Evolutionary conservation across 345 rosid species (phyloP).

Genomic region (Luvunga scandens): DNA sequence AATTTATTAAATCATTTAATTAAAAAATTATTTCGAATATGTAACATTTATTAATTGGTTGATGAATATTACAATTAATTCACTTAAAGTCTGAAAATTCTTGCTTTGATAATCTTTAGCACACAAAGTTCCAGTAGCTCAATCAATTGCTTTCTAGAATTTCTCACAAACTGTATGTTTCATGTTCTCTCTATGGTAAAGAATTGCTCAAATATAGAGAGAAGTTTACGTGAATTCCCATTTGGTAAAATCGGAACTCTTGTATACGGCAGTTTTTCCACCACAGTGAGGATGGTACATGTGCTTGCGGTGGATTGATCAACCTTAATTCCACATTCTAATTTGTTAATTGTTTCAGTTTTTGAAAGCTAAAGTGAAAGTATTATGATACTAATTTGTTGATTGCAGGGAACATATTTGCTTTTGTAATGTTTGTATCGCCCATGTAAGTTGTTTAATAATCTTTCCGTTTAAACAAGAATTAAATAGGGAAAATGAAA

Average conservation of each 20-base stretch:
- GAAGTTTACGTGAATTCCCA: neutral
- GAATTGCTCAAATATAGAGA: neutral
- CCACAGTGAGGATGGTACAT: neutral
- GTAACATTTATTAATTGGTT: too few relatives aligned
- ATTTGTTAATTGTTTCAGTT: neutral
- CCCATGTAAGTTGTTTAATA: slow-evolving; percentile 41
- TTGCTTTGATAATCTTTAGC: too few relatives aligned
- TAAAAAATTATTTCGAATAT: too few relatives aligned
- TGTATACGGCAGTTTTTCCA: too few relatives aligned
- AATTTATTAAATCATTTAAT: too few relatives aligned
- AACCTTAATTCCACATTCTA: neutral
- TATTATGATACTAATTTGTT: neutral
- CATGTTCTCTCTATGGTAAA: neutral
- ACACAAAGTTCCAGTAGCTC: neutral
- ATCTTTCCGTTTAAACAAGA: neutral
- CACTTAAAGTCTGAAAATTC: too few relatives aligned
- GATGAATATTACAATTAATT: too few relatives aligned
- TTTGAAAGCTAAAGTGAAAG: neutral
- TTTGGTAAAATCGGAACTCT: neutral
- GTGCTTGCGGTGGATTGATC: neutral
- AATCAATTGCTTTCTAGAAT: neutral
- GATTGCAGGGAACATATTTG: slow-evolving; percentile 50
- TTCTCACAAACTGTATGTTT: neutral
- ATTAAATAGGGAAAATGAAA: neutral
- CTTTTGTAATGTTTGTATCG: slow-evolving; percentile 49